Percentiles rank a stretch among this genome's conserved stretches.
These are phyloP conservation scores for Colletotrichum sublineola DNA, from an alignment of 2,329 filamentous ascomycete genomes.

Conservation along the genomic window DNA sequence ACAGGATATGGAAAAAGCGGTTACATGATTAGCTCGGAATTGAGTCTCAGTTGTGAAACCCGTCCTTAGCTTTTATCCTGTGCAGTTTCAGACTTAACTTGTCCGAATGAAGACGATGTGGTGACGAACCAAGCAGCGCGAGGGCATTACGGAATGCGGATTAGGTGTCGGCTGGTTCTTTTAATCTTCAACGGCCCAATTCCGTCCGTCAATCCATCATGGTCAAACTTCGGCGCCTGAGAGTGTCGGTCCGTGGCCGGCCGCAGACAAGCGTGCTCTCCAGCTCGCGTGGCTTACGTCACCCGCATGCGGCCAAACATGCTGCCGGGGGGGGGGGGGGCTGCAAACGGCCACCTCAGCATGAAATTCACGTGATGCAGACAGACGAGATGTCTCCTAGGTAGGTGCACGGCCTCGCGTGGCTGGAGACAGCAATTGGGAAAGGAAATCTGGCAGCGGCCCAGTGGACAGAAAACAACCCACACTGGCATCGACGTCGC, in stretches of 20 bases:
- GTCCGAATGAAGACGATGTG: no score
- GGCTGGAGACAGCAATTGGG: conserved; percentile 30
- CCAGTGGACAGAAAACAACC: conserved; percentile 14
- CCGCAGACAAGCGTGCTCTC: background rate
- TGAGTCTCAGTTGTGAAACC: background rate
- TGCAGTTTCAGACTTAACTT: background rate
- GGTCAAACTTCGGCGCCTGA: background rate
- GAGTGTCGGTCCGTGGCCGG: background rate
- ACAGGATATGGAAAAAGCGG: background rate
- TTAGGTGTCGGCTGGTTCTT: background rate
- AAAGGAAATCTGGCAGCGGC: conserved; percentile 4
- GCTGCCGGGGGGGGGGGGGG: background rate
- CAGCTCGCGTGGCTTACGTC: conserved; percentile 21
- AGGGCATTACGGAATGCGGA: background rate
- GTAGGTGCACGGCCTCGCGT: conserved; percentile 12
- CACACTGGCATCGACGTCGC: conserved; percentile 5
- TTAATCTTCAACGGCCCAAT: background rate
- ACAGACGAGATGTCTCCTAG: background rate
- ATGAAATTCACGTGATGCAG: conserved; percentile 31
- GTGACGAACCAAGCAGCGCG: background rate
- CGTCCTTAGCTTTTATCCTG: background rate
- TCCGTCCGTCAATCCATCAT: background rate
- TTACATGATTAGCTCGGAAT: background rate
- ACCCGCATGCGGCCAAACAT: conserved; percentile 37
- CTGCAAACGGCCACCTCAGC: conserved; percentile 38